Base-by-base conservation (phyloP, 164 flowering plant genomes). In the Echeveria elegans region DNA sequence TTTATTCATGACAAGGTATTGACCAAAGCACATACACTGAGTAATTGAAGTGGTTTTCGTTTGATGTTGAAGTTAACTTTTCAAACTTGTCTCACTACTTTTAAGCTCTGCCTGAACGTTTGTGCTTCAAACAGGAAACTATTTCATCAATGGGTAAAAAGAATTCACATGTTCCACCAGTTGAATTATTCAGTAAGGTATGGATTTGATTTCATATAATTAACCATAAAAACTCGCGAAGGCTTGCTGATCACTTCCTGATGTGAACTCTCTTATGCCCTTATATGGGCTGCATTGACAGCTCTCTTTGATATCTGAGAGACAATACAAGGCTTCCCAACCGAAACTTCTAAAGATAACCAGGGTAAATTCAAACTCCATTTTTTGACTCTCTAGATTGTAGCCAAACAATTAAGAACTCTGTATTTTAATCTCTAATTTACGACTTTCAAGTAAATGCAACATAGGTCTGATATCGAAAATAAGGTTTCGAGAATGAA, bases 101-200 rank as follows among this genome's bases (percentile, higher is more conserved):
- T n/a, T n/a, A n/a, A n/a, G n/a, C n/a, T n/a, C n/a, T 59, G 14
- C 1, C 50, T 66, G 23, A 68, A 65, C 72, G 63, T 18, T 19
- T 37, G 73, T 65, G 28, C 6, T 16, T 7, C 53, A 48, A 64
- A 19, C 71, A 88, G 95, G 90, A 76, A 66, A 78, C 72, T 61
- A 74, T 75, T 65, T 75, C 78, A 65, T 74, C 80, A 15, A 78
- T 78, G 1, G 82, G 75, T 38, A 83, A 81, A 75, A 74, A 77
- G 68, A 66, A 31, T 70, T 79, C 66, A 32, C 72, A 70, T 28
- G 71, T 80, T 69, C 88, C 85, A 38, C 89, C 89, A 7, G 69
- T 65, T 32, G 92, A 88, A 9, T 76, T 82, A 50, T 88, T 88
- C 56, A 78, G 75, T 59, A 87, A 85, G 97, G 97, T 90, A 78